A percentile compares a stretch with the other conserved stretches of the same genome.
Evolutionary conservation across 2,329 filamentous ascomycete genomes (phyloP).

Genomic region (Aspergillus uvarum): DNA sequence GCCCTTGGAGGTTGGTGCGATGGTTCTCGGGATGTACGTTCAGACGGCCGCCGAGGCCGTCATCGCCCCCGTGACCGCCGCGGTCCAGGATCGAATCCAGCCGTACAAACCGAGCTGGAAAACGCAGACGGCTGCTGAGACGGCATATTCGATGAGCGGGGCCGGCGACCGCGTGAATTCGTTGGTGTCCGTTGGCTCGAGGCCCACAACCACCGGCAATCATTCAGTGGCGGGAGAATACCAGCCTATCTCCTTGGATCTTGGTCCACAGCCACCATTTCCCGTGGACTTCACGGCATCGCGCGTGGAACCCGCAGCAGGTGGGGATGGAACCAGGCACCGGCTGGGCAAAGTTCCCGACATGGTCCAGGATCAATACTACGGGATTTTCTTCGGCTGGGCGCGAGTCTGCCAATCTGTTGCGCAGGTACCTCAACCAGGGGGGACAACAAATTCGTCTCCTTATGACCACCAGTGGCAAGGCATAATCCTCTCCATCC

Average conservation of each 20-base stretch:
- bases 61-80: conserved; percentile 24
- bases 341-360: conserved; percentile 55
- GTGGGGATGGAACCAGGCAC: conserved; percentile 52
- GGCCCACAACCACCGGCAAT: neutral
- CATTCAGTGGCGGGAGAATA: conserved; percentile 1
- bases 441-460: conserved; percentile 21
- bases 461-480: conserved; percentile 51
- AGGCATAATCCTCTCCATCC: conserved; percentile 58
- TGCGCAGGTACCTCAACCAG: neutral
- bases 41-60: conserved; percentile 31
- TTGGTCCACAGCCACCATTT: conserved; percentile 35
- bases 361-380: conserved; percentile 54
- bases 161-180: conserved; percentile 24
- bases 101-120: conserved; percentile 31
- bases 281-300: conserved; percentile 29
- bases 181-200: conserved; percentile 17
- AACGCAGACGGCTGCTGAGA: conserved; percentile 32
- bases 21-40: conserved; percentile 47
- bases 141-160: conserved; percentile 35
- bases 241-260: conserved; percentile 18
- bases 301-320: conserved; percentile 44
- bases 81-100: conserved; percentile 28
- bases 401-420: conserved; percentile 40
- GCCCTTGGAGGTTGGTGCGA: conserved; percentile 62
- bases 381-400: conserved; percentile 68